Base-by-base conservation (phyloP, 2,329 filamentous ascomycete genomes). In the Diplocarpon rosae region DNA sequence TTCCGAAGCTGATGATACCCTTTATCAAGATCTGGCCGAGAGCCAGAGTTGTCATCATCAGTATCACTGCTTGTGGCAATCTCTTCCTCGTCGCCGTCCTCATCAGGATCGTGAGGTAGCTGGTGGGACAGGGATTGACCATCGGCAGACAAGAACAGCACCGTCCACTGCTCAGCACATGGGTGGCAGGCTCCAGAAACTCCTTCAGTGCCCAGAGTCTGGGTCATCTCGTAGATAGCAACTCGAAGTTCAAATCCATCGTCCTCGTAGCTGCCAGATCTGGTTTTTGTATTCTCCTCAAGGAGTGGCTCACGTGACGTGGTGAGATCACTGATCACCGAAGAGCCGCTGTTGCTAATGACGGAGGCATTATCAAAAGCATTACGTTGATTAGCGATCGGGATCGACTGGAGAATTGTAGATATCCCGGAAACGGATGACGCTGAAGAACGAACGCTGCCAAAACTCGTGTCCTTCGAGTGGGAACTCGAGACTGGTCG, bases 1-100 rank as follows among this genome's bases (percentile, higher is more conserved):
- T 87, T 80, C 46, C 89, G 81, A 3, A 93, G 66, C 51, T 85
- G 82, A 58, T 88, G 83, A 53, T 89, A 88, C 57, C 88, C 84
- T 55, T 83, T 85, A 61, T 85, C 80, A 3, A 87, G 68, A 42
- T 85, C 83, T 0, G 75, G 70, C 2, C 69, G 67, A 36, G 75
- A 71, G 5, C 74, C 71, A 16, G 69, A 68, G 1, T 65, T 67
- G 14, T 72, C 70, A 24, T 83, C 79, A 24, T 80, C 71, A 5
- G 71, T 73, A 20, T 77, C 75, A 51, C 74, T 77, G 6, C 71
- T 75, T 5, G 73, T 75, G 11, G 73, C 80, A 37, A 71, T 71
- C 5, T 85, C 79, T 13, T 85, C 79, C 29, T 78, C 79, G 27
- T 83, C 80, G 2, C 69, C 63, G 31, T 83, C 76, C 37, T 80